phyloP scores from a whole-genome alignment of 441 rosid species.

The Gossypium armourianum region DNA sequence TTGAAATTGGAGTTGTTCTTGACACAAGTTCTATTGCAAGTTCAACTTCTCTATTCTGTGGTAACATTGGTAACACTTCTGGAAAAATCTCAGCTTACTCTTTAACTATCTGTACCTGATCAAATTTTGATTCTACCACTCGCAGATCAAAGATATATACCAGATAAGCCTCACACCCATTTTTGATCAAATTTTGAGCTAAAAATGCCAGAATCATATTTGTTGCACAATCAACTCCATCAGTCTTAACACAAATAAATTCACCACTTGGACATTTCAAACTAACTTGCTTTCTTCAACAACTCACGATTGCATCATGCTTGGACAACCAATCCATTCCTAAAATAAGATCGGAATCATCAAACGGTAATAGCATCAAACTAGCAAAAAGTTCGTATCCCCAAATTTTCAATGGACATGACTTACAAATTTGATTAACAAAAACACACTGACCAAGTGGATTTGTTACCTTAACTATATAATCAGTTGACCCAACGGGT shows the following conservation, averaged over 20 bases:
- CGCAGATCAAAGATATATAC: too few species aligned
- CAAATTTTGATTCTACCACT: background rate
- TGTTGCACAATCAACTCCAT: background rate
- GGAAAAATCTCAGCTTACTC: background rate
- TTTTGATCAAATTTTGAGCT: background rate
- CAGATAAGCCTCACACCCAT: background rate
- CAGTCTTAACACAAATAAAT: background rate
- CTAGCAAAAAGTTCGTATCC: background rate
- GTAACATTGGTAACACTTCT: background rate
- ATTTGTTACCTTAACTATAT: background rate
- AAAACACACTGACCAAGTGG: background rate
- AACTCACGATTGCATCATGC: background rate
- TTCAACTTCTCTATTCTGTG: background rate
- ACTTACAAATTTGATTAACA: background rate
- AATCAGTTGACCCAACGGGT: background rate
- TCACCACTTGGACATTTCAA: background rate
- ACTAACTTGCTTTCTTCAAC: background rate
- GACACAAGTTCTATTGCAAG: background rate
- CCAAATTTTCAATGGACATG: background rate
- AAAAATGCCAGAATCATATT: background rate
- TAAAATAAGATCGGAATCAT: too few species aligned
- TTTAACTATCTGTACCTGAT: background rate
- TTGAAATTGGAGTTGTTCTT: background rate
- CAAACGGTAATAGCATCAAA: background rate
- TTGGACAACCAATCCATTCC: background rate